Base-by-base conservation (phyloP, 345 rosid species). In the Euphorbia peplus region DNA sequence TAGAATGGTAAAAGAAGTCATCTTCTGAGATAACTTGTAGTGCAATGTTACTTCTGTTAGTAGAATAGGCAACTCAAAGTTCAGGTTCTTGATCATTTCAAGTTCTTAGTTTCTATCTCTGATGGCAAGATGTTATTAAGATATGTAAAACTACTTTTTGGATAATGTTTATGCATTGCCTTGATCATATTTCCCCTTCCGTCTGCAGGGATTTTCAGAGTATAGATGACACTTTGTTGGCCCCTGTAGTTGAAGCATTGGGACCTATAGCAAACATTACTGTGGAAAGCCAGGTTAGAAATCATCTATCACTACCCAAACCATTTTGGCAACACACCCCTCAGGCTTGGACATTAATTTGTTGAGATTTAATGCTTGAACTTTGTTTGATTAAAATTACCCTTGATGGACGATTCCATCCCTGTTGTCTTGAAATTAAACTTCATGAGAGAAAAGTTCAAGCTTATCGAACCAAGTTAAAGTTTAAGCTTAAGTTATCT, bases 201-300 rank as follows among this genome's bases (percentile, higher is more conserved):
- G 25, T 22, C 26, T 53, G 13, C 28, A 53, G 57, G 57, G 28
- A 53, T 21, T 53, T 53, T 21, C 57, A 22, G 26, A 53, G 28
- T 22, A 53, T 53, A 53, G 57, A 90, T 47, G 87, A 90, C 64
- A 66, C 75, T 61, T 64, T 90, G 15, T 66, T 95, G 81, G 80
- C 81, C 75, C 90, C 91, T 8, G 78, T 91, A 62, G 77, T 85
- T 79, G 80, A 88, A 72, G 91, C 89, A 35, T 80, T 95, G 76
- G 85, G 71, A 60, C 87, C 90, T 39, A 73, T 91, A 69, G 97
- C 98, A 55, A 82, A 86, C 68, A 95, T 91, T 67, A 87, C 82
- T 55, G 98, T 88, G 24, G 99, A 95, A 80, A 95, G 98, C 78
- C 98, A 95, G 93, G 99, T 90, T 70, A 58, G 41, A 25, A 58